Base-by-base conservation (phyloP, 768 basidiomycete species). In the Saitozyma sp. region DNA sequence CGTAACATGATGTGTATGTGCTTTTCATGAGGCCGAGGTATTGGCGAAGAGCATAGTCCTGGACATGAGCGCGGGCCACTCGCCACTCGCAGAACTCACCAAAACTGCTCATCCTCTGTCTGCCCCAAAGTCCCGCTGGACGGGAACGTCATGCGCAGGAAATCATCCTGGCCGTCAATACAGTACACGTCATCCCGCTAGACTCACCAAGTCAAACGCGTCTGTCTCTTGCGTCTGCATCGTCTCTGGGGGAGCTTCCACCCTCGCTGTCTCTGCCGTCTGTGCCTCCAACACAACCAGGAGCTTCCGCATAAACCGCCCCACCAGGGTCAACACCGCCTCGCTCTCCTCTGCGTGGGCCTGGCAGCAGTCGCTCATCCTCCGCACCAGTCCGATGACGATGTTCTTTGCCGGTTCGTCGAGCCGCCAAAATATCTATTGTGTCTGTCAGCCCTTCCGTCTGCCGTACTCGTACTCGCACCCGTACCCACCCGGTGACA, bases 81-180 rank as follows among this genome's bases (percentile, higher is more conserved):
- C 17, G 9, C 49, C 4, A 50, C 2, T 17, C 49, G 16, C 9
- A 9, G 9, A 9, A 48, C 58, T 42, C 29, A 59, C 58, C 58
- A 59, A 13, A 48, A 50, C 20, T 58, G 57, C 8, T 50, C 57
- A 49, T 58, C 57, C 45, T 41, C 37, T 52, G 39, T 43, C 11
- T 38, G 55, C 3, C 43, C 55, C 49, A n/a, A 50, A 9, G 49
- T 20, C 20, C 19, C n/a, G n/a, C 43, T 43, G 55, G 17, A 38
- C 43, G 38, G 17, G 55, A 43, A 41, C 5, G 29, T 29, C 29
- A 42, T 42, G 10, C 55, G 55, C 8, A 56, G 37, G n/a, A 56
- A 56, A 3, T 56, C 55, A 9, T 56, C 55, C 55, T 56, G n/a
- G 8, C 4, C 17, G 41, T 43, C 41, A 43, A 8, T 42, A 40